Evolutionary conservation across 208 protist genomes (phyloP).

Genomic region (Crithidia sp.): DNA sequence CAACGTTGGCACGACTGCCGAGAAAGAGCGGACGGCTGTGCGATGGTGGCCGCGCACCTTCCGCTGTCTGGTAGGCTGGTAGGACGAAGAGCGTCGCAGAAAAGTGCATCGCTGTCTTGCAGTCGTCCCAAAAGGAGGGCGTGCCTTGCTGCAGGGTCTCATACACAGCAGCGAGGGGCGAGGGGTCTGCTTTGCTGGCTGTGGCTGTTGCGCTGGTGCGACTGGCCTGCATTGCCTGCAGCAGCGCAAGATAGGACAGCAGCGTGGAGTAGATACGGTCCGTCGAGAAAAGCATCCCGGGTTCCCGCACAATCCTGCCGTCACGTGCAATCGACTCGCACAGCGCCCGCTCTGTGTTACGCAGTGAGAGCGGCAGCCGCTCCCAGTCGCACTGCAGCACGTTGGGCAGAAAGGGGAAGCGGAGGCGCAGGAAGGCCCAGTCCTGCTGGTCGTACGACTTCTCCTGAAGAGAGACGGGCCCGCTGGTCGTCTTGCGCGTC

Average conservation of each 20-base stretch:
- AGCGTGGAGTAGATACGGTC: slow-evolving; percentile 21
- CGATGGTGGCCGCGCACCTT: background rate
- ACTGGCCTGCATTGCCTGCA: slow-evolving; percentile 4
- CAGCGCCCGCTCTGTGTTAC: slow-evolving; percentile 52
- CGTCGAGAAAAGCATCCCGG: slow-evolving; percentile 20
- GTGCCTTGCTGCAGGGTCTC: slow-evolving; percentile 14
- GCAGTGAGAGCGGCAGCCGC: slow-evolving; percentile 46
- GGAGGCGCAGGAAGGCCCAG: slow-evolving; percentile 51
- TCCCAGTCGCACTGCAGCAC: slow-evolving; percentile 51
- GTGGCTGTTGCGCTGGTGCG: background rate
- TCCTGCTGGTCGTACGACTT: slow-evolving; percentile 36
- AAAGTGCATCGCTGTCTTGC: slow-evolving; percentile 11
- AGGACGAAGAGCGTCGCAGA: slow-evolving; percentile 28
- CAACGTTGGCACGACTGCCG: slow-evolving; percentile 22
- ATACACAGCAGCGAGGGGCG: slow-evolving; percentile 8
- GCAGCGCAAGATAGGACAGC: slow-evolving; percentile 17
- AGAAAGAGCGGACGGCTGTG: slow-evolving; percentile 28
- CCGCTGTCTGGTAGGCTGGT: background rate
- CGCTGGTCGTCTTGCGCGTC: background rate
- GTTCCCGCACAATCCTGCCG: background rate
- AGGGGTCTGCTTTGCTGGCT: background rate
- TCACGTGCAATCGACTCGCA: slow-evolving; percentile 31
- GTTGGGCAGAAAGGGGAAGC: slow-evolving; percentile 45
- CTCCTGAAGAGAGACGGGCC: slow-evolving; percentile 2
- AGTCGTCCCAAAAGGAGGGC: slow-evolving; percentile 13